These are phyloP conservation scores for Rubia occidens DNA, from an alignment of 305 asterid genomes.

Conservation along the genomic window DNA sequence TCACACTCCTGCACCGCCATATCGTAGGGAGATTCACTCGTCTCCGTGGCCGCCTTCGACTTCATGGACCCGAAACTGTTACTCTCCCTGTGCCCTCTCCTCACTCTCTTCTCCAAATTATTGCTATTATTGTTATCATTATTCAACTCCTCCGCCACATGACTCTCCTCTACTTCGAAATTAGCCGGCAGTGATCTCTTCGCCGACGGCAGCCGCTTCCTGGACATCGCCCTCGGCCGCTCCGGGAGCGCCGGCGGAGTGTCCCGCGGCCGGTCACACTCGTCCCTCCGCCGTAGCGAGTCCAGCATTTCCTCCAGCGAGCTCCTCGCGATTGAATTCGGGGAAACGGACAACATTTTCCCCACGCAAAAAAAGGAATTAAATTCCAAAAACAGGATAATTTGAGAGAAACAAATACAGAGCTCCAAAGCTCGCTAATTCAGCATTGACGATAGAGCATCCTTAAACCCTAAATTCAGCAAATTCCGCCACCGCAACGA, in stretches of 20 bases:
- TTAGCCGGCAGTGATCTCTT: slow-evolving; percentile 45
- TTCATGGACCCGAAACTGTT: slow-evolving; percentile 39
- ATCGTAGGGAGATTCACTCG: slow-evolving; percentile 42
- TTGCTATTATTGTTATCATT: background rate
- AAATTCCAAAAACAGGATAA: background rate
- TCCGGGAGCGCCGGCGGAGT: slow-evolving; percentile 80
- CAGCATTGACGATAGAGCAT: background rate
- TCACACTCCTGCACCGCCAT: slow-evolving; percentile 21
- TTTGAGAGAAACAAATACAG: background rate
- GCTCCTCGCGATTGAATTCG: slow-evolving; percentile 54
- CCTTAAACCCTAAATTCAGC: background rate
- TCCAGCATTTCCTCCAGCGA: slow-evolving; percentile 96
- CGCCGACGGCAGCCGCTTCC: slow-evolving; percentile 63
- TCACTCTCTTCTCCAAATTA: background rate
- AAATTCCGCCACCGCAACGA: background rate
- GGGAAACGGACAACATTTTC: slow-evolving; percentile 53
- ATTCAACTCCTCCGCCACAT: slow-evolving; percentile 12
- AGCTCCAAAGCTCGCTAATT: slow-evolving; percentile 7
- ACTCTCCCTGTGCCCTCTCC: slow-evolving; percentile 24
- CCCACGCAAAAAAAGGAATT: background rate
- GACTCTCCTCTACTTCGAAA: slow-evolving; percentile 26
- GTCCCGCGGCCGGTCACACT: slow-evolving; percentile 50
- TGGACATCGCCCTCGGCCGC: slow-evolving; percentile 54
- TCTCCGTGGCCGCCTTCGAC: slow-evolving; percentile 38
- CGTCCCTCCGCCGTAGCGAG: slow-evolving; percentile 55